Evolutionary conservation across 495 filamentous ascomycete genomes (phyloP), one percentile per base, ranked within the genome.

Genomic region (Penicillium chermesinum): DNA sequence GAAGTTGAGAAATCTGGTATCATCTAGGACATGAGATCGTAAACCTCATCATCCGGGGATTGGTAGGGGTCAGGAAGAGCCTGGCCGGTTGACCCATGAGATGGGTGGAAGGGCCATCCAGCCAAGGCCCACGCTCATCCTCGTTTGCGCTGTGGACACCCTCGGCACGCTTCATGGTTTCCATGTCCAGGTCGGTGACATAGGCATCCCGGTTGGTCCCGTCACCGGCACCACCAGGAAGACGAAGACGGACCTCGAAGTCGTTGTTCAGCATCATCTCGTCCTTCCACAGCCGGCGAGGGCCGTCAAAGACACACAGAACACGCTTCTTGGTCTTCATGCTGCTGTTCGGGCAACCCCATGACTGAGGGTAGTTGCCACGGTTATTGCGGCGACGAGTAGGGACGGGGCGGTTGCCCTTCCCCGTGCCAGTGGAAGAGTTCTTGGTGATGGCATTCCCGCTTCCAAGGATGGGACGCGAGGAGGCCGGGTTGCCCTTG

Each of bases 321-420:
- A 95, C 90, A 15, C 94, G 86, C 82, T 96, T 95, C 79, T 93
- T 96, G 74, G 91, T 94, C 62, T 87, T 91, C 86, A 97, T 95
- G 69, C 89, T 88, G 50, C 88, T 85, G 52, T 84, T 79, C 34
- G 89, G 76, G 58, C 88, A 91, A 21, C 94, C 93, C 94, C 94
- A 99, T 30, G 83, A 86, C 10, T 84, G 79, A 2, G 94, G 94
- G 61, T 95, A 96, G 57, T 91, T 84, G 71, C 91, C 91, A 46
- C 91, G 79, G 72, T 88, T 91, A 70, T 89, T 93, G 50, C 88
- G 82, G 33, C 75, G 76, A 63, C 86, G 88, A 33, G 73, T 78
- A 22, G 72, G 67, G 18, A 75, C 38, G 75, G 76, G 44, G 0
- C 60, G 47, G 75, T 79, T 41, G n/a, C 49, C 48, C 32, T 65